phyloP scores from a whole-genome alignment of 1,284 basidiomycete genomes.

The Papiliotrema flavescens region DNA sequence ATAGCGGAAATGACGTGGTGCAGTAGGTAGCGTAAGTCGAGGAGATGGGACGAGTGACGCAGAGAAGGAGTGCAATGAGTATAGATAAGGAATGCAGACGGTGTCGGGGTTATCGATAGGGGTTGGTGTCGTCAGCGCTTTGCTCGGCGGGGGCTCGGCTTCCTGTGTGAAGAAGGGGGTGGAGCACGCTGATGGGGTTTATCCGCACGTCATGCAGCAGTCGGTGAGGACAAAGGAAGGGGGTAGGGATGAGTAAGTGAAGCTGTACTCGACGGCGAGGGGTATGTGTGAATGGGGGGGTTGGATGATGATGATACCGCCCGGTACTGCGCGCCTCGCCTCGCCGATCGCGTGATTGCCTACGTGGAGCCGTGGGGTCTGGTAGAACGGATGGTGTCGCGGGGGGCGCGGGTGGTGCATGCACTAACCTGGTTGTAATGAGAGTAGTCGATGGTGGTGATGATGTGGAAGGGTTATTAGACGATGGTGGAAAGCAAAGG shows the following conservation, averaged over 20 bases:
- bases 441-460: not conserved
- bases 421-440: too few relatives aligned
- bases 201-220: not conserved
- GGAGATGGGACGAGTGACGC: not conserved
- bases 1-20: too few relatives aligned
- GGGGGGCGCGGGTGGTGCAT: too few relatives aligned
- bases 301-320: too few relatives aligned
- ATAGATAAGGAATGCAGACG: not conserved
- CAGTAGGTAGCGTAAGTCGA: too few relatives aligned
- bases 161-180: not conserved
- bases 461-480: not conserved
- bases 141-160: not conserved
- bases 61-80: not conserved
- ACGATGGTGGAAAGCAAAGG: constrained; percentile 5
- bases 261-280: not conserved
- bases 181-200: too few relatives aligned
- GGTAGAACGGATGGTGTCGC: too few relatives aligned
- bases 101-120: not conserved
- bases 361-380: too few relatives aligned
- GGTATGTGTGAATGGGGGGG: not conserved
- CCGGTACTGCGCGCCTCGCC: too few relatives aligned
- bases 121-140: not conserved
- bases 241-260: not conserved
- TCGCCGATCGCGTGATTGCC: too few relatives aligned
- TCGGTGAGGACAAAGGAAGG: not conserved